A percentile compares a stretch with the other conserved stretches of the same genome.
These are phyloP conservation scores for Candida hungchunana DNA, from an alignment of 805 yeast genomes.

Conservation along the genomic window DNA sequence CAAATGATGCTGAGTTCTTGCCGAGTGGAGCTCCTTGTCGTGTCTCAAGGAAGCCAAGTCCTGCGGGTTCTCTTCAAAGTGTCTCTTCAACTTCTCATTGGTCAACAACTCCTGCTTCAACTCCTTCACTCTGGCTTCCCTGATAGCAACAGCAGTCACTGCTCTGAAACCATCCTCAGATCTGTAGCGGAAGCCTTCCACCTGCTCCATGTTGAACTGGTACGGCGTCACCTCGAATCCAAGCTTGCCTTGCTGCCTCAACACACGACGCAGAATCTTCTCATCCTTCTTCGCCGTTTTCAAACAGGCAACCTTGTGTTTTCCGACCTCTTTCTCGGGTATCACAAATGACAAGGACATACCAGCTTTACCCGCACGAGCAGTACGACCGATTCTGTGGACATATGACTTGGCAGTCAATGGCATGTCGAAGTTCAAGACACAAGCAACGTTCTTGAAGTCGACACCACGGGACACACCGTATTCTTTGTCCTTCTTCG, in stretches of 20 bases:
- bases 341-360: constrained; percentile 92
- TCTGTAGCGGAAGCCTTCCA: constrained; percentile 94
- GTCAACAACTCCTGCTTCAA: constrained; percentile 81
- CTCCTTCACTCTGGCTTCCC: constrained; percentile 92
- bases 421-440: constrained; percentile 91
- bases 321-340: constrained; percentile 77
- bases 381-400: constrained; percentile 95
- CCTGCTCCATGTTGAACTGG: constrained; percentile 85
- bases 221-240: constrained; percentile 82
- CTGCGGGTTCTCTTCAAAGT: constrained; percentile 95
- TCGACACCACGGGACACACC: constrained; percentile 98
- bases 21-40: constrained; percentile 81
- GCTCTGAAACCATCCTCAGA: constrained; percentile 97
- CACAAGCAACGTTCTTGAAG: constrained; percentile 94
- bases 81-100: constrained; percentile 86
- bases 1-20: constrained; percentile 78
- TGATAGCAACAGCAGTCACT: constrained; percentile 80
- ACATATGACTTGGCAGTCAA: constrained; percentile 83
- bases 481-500: constrained; percentile 65
- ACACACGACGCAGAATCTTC: constrained; percentile 70
- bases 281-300: constrained; percentile 78
- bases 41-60: constrained; percentile 87
- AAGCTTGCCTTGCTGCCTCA: constrained; percentile 66
- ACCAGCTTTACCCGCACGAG: constrained; percentile 94
- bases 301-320: constrained; percentile 76